Conservation (phyloP, 1,139 yeast species). For the Hansenula sp. region DNA sequence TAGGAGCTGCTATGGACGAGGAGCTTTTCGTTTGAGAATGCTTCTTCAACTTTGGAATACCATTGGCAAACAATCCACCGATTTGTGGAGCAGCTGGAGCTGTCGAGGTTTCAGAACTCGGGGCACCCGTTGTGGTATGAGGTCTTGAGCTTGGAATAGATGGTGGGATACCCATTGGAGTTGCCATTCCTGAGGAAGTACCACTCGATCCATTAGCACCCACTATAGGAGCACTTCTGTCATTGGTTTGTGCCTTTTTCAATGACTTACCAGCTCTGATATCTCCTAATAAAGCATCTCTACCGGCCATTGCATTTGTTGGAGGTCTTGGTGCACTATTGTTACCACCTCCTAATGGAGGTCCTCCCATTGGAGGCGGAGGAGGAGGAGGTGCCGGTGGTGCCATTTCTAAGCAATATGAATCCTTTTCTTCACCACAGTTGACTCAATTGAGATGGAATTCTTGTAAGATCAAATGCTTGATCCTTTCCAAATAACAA, state of each 20-base stretch:
- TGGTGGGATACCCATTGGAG: slow-evolving; percentile 18
- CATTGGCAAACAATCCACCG: slow-evolving; percentile 83
- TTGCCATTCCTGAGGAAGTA: slow-evolving; percentile 3
- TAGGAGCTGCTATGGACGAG: slow-evolving; percentile 21
- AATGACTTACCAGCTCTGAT: slow-evolving; percentile 75
- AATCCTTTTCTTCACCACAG: neutral
- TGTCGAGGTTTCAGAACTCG: slow-evolving; percentile 21
- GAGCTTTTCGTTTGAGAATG: slow-evolving; percentile 44
- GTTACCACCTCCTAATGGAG: slow-evolving; percentile 13
- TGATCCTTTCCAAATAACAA: neutral
- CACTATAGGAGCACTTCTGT: slow-evolving; percentile 54
- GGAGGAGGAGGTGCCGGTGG: slow-evolving; percentile 40
- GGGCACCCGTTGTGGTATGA: slow-evolving; percentile 2
- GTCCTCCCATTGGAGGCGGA: slow-evolving; percentile 28
- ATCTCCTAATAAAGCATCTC: slow-evolving; percentile 84
- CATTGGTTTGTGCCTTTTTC: slow-evolving; percentile 76
- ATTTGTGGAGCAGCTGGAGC: slow-evolving; percentile 41
- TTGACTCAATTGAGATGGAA: neutral
- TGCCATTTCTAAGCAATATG: neutral
- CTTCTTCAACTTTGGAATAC: slow-evolving; percentile 75
- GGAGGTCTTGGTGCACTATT: slow-evolving; percentile 7
- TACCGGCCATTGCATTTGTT: slow-evolving; percentile 34
- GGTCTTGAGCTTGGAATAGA: slow-evolving; percentile 8
- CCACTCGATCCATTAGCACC: slow-evolving; percentile 23
- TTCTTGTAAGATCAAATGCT: neutral